Conservation (phyloP, 441 rosid species). For the Corymbia citriodora region DNA sequence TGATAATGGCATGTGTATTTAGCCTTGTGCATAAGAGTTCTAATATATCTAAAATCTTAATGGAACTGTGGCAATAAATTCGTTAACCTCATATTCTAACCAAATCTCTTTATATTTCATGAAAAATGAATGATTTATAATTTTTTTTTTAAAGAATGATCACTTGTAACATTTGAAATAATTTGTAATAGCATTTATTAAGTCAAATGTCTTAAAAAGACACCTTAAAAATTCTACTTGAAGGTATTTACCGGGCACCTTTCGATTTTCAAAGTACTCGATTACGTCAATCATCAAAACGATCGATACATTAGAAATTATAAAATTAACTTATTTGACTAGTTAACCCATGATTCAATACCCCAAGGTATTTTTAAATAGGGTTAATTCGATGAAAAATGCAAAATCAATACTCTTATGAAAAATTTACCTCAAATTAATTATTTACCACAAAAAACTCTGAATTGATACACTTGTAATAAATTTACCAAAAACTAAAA, state of each 20-base stretch:
- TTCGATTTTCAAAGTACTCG: not conserved
- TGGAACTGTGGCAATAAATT: not conserved
- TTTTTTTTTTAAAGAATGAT: fast-evolving
- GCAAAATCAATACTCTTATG: fast-evolving
- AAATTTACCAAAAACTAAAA: too few species aligned
- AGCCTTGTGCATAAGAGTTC: fast-evolving
- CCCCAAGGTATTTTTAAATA: not conserved
- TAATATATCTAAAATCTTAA: not conserved
- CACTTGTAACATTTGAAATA: not conserved
- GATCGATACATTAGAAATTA: not conserved
- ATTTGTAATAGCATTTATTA: not conserved
- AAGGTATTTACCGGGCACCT: not conserved
- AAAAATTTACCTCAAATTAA: too few species aligned
- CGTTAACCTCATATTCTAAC: not conserved
- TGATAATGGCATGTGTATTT: not conserved
- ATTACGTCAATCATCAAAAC: not conserved
- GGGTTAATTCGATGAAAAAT: not conserved
- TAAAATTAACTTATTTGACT: not conserved
- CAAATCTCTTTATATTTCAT: too few species aligned
- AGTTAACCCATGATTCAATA: not conserved
- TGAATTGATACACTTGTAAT: too few species aligned
- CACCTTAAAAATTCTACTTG: not conserved
- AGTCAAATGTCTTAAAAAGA: not conserved
- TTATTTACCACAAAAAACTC: not conserved
- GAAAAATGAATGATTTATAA: too few species aligned